Conservation (phyloP, 2,329 filamentous ascomycete species). For the Neoarthrinium moseri region DNA sequence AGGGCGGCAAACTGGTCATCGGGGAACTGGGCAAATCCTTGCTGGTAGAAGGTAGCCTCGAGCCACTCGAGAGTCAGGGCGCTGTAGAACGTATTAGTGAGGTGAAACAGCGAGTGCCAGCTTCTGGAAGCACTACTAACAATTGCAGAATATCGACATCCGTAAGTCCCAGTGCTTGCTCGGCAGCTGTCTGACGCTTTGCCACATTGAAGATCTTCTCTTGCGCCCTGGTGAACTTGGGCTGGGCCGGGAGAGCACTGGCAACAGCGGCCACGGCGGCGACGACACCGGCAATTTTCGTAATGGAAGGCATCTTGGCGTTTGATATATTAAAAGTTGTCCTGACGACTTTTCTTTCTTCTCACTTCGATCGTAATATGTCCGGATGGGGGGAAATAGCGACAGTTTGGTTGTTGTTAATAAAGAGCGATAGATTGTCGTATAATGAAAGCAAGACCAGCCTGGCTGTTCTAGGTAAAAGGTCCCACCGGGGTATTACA, state of each 20-base stretch:
- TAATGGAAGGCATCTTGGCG: conserved; percentile 45
- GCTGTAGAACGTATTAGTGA: conserved; percentile 34
- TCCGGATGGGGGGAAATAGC: conserved; percentile 11
- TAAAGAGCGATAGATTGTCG: conserved; percentile 15
- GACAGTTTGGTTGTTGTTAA: conserved; percentile 12
- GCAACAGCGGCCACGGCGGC: conserved; percentile 44
- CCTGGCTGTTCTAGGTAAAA: conserved; percentile 35
- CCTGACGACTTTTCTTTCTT: conserved; percentile 22
- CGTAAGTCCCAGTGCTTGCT: conserved; percentile 43
- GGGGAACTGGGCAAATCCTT: conserved; percentile 67
- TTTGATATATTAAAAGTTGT: conserved; percentile 15
- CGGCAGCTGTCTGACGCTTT: conserved; percentile 50
- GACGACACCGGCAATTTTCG: conserved; percentile 40
- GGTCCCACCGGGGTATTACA: conserved; percentile 31
- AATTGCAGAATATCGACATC: conserved; percentile 60
- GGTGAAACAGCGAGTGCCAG: conserved; percentile 13
- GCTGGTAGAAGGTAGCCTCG: conserved; percentile 69
- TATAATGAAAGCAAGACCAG: conserved; percentile 34
- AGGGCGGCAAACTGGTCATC: conserved; percentile 63
- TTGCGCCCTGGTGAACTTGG: conserved; percentile 43
- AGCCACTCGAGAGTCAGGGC: conserved; percentile 74
- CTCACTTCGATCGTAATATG: conserved; percentile 17
- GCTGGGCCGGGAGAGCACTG: conserved; percentile 45
- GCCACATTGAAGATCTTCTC: conserved; percentile 44
- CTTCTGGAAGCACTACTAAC: conserved; percentile 44